A percentile compares a stretch with the other conserved stretches of the same genome.
phyloP scores from a whole-genome alignment of 208 protist species.

The Crithidia expoeki region DNA sequence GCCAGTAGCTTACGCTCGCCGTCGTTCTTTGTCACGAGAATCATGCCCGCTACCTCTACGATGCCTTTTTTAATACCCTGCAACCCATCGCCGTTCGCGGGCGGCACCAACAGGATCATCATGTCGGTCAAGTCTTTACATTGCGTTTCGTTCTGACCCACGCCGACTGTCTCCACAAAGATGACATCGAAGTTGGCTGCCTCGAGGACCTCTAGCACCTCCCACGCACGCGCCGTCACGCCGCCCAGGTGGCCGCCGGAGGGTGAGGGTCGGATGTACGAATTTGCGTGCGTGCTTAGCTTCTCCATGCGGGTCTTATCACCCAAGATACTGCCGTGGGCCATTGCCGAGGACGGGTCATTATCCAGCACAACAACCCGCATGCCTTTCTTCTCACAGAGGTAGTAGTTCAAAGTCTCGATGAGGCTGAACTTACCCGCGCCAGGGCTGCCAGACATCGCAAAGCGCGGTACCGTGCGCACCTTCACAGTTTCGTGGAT shows the following conservation, averaged over 20 bases:
- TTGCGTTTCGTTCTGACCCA: slow-evolving; percentile 89
- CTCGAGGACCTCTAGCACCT: slow-evolving; percentile 93
- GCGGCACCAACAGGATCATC: slow-evolving; percentile 92
- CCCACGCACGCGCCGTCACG: slow-evolving; percentile 89
- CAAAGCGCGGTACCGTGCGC: slow-evolving; percentile 70
- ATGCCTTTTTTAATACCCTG: slow-evolving; percentile 95
- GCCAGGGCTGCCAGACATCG: slow-evolving; percentile 94
- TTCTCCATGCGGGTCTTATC: slow-evolving; percentile 96
- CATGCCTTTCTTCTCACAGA: slow-evolving; percentile 44
- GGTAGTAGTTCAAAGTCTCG: slow-evolving; percentile 77
- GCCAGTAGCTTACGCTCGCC: slow-evolving; percentile 56
- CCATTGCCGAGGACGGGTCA: slow-evolving; percentile 90
- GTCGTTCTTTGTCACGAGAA: slow-evolving; percentile 96
- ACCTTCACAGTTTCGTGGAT: slow-evolving; percentile 39
- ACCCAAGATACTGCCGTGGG: slow-evolving; percentile 94
- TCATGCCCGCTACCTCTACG: slow-evolving; percentile 93
- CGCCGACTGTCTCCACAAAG: slow-evolving; percentile 97
- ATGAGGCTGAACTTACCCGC: slow-evolving; percentile 96
- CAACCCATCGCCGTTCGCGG: slow-evolving; percentile 93
- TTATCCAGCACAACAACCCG: slow-evolving; percentile 90
- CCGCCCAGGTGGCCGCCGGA: slow-evolving; percentile 91
- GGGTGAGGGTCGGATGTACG: slow-evolving; percentile 93
- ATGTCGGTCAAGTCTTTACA: slow-evolving; percentile 93
- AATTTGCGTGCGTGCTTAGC: slow-evolving; percentile 76
- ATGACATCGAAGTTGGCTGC: slow-evolving; percentile 90